phyloP scores from a whole-genome alignment of 495 filamentous ascomycete genomes.

The Neurospora sp. region DNA sequence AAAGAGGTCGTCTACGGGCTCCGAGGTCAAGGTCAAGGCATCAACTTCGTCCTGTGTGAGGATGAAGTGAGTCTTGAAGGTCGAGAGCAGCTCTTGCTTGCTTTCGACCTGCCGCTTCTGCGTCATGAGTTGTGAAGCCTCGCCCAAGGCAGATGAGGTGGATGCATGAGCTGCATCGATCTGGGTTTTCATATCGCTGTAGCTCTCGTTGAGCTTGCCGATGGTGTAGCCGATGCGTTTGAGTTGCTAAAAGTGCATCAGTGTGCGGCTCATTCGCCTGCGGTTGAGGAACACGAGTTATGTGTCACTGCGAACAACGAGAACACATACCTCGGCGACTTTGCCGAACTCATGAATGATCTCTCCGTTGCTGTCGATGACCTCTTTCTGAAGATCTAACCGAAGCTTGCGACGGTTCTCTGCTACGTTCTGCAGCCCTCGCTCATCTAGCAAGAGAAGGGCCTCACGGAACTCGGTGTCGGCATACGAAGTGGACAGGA shows the following conservation, averaged over 20 bases:
- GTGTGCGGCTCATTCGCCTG: not conserved
- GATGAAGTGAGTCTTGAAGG: conserved; percentile 77
- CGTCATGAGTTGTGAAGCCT: conserved; percentile 61
- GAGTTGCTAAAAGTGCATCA: conserved; percentile 49
- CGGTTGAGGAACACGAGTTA: not conserved
- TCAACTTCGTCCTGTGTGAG: conserved; percentile 70
- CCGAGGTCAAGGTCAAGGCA: conserved; percentile 60
- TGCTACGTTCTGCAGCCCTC: conserved; percentile 61
- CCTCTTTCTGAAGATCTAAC: conserved; percentile 81
- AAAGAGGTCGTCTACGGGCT: conserved; percentile 77
- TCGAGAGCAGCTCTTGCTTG: conserved; percentile 76
- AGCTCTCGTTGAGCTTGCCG: conserved; percentile 65
- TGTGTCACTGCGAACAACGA: not conserved
- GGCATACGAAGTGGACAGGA: conserved; percentile 85
- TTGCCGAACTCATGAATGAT: conserved; percentile 84
- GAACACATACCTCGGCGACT: conserved; percentile 68
- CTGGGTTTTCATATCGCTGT: conserved; percentile 69
- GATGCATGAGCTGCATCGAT: conserved; percentile 64
- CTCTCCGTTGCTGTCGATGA: conserved; percentile 86
- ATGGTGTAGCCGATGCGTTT: conserved; percentile 75
- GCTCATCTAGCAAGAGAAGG: conserved; percentile 62
- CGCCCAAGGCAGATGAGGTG: conserved; percentile 66
- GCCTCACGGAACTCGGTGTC: conserved; percentile 88
- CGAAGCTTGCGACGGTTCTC: conserved; percentile 73
- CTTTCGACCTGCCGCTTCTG: conserved; percentile 70